Percentiles rank a stretch among this genome's conserved stretches.
These are phyloP conservation scores for Microstroma glucosiphilum DNA, from an alignment of 1,284 basidiomycete species.

Conservation along the genomic window DNA sequence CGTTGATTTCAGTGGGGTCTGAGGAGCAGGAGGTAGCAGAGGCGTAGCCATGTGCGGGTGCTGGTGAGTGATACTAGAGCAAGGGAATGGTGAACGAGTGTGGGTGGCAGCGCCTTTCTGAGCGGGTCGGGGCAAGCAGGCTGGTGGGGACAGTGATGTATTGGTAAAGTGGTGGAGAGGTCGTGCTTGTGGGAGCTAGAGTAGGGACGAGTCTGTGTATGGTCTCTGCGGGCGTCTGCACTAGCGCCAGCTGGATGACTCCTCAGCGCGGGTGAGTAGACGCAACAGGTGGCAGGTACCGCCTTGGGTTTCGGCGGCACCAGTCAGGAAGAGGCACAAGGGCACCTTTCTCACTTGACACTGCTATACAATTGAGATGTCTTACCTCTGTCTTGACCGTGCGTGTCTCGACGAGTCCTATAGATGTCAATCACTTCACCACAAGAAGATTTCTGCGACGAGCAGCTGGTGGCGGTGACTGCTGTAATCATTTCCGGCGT, in stretches of 20 bases:
- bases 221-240: background rate
- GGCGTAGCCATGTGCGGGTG: background rate
- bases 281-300: background rate
- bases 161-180: background rate
- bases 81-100: background rate
- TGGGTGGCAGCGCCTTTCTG: background rate
- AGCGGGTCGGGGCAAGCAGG: background rate
- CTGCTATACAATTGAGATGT: background rate
- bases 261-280: background rate
- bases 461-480: no score
- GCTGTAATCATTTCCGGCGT: no score
- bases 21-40: background rate
- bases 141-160: background rate
- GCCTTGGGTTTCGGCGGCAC: background rate
- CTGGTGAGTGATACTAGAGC: background rate
- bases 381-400: no score
- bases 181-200: no score
- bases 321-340: background rate
- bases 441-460: no score
- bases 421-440: no score
- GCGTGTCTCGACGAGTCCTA: no score
- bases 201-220: no score
- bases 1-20: background rate
- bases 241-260: no score
- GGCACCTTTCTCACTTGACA: background rate